These are phyloP conservation scores for Apiotrichum laibachii DNA, from an alignment of 1,284 basidiomycete species.

Conservation along the genomic window DNA sequence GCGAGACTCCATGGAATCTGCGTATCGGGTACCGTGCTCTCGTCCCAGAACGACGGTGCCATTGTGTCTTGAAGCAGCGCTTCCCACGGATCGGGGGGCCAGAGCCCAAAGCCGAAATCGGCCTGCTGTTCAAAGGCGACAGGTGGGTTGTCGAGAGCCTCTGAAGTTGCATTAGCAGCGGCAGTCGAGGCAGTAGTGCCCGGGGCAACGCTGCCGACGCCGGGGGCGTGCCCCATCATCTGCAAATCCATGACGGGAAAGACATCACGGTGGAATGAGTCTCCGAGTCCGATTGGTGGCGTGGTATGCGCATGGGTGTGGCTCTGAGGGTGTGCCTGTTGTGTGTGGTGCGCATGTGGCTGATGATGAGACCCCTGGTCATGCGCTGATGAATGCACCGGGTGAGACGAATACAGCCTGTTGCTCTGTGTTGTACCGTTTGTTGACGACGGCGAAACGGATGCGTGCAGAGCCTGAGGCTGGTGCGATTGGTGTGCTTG, in stretches of 20 bases:
- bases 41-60: constrained; percentile 13
- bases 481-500: background rate
- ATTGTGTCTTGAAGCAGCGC: constrained; percentile 21
- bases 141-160: background rate
- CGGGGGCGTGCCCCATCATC: background rate
- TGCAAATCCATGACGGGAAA: constrained; percentile 2
- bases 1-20: constrained; percentile 22
- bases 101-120: constrained; percentile 19
- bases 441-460: background rate
- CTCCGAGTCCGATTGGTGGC: background rate
- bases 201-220: background rate
- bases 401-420: background rate
- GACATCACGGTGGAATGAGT: constrained; percentile 8
- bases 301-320: background rate
- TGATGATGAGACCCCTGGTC: background rate
- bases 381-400: too few species aligned
- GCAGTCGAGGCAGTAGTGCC: background rate
- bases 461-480: background rate
- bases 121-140: constrained; percentile 11
- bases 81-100: constrained; percentile 27
- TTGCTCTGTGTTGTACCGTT: background rate
- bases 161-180: background rate
- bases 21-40: constrained; percentile 5
- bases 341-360: background rate
- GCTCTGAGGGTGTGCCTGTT: background rate